These are phyloP conservation scores for Ampelomyces quisqualis DNA, from an alignment of 2,329 filamentous ascomycete species.

Conservation along the genomic window DNA sequence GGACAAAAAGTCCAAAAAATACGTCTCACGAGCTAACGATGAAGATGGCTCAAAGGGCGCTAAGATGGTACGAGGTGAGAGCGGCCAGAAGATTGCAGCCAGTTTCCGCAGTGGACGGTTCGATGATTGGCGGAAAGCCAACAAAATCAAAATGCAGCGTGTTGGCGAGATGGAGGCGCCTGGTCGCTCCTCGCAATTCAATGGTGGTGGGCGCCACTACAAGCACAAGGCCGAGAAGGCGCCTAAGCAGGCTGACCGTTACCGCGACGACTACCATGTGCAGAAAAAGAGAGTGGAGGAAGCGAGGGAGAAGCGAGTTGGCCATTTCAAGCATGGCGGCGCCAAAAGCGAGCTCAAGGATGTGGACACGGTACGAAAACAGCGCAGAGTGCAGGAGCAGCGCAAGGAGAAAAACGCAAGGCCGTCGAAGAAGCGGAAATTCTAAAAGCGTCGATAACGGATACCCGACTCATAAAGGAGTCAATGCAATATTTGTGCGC, in stretches of 20 bases:
- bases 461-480: conserved; percentile 10
- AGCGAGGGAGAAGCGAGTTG: conserved; percentile 80
- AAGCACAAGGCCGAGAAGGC: conserved; percentile 85
- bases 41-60: conserved; percentile 78
- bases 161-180: conserved; percentile 75
- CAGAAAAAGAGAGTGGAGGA: conserved; percentile 88
- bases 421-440: conserved; percentile 63
- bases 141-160: conserved; percentile 77
- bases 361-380: conserved; percentile 81
- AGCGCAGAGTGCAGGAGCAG: conserved; percentile 73
- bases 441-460: conserved; percentile 26
- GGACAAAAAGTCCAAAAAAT: conserved; percentile 97
- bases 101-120: conserved; percentile 91
- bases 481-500: conserved; percentile 6
- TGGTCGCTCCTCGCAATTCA: conserved; percentile 25
- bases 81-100: conserved; percentile 92
- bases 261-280: conserved; percentile 83
- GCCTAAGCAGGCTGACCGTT: conserved; percentile 92
- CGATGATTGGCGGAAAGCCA: conserved; percentile 85
- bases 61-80: conserved; percentile 83
- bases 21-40: conserved; percentile 88
- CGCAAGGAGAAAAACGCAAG: conserved; percentile 85
- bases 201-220: conserved; percentile 58
- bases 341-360: conserved; percentile 76
- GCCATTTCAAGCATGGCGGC: conserved; percentile 71